A percentile compares a stretch with the other conserved stretches of the same genome.
Conservation (phyloP, 2,329 filamentous ascomycete species). For the Cladosporium colombiae region DNA sequence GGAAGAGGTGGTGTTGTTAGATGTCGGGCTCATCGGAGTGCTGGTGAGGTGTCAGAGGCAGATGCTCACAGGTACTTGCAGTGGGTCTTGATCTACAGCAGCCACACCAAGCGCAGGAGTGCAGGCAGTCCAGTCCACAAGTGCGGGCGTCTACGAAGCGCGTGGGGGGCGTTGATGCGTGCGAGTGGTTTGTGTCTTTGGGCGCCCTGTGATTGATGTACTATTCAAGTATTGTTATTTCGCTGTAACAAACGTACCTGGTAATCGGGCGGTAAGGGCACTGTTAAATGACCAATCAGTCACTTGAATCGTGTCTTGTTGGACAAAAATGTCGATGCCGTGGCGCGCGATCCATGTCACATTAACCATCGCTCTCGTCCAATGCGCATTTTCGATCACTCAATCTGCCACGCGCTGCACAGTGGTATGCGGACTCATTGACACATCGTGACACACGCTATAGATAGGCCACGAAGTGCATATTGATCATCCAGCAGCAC, state of each 20-base stretch:
- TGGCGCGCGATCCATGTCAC: not conserved
- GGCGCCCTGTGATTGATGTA: not conserved
- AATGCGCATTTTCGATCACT: not conserved
- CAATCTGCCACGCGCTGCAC: not conserved
- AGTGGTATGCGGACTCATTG: not conserved
- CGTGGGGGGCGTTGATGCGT: not conserved
- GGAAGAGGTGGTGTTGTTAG: conserved; percentile 21
- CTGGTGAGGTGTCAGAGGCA: not conserved
- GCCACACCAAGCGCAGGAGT: too few relatives aligned
- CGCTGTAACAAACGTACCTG: not conserved
- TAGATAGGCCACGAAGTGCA: not conserved
- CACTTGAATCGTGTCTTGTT: not conserved
- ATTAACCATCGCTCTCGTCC: not conserved
- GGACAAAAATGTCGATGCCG: not conserved
- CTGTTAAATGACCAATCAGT: too few relatives aligned
- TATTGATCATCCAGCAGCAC: not conserved
- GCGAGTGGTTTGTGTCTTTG: not conserved
- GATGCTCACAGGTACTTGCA: not conserved
- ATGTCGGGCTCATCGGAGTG: conserved; percentile 1
- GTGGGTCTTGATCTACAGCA: not conserved
- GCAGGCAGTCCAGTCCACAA: too few relatives aligned
- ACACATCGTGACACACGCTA: not conserved
- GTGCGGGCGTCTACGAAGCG: not conserved
- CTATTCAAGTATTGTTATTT: not conserved
- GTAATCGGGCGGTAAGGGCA: too few relatives aligned